A percentile compares a stretch with the other conserved stretches of the same genome.
Evolutionary conservation across 73 alveolate species (phyloP).

Genomic region (Tetrahymena elliotti): DNA sequence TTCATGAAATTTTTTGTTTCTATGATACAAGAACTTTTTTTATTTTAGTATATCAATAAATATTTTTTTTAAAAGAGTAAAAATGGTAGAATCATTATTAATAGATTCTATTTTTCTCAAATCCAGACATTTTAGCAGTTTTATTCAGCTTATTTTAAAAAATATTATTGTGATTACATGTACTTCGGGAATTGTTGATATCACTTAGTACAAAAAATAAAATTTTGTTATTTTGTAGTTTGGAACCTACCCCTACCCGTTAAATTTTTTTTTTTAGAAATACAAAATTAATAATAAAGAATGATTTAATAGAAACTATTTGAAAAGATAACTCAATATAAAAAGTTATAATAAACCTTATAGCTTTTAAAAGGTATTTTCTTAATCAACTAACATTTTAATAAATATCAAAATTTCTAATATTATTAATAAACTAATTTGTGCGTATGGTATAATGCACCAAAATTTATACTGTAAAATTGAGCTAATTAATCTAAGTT

Average conservation of each 20-base stretch:
- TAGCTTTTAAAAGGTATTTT: not conserved
- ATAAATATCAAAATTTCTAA: not conserved
- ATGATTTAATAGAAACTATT: no score
- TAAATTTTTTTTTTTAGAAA: no score
- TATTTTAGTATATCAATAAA: no score
- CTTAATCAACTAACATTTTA: not conserved
- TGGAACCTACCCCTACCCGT: not conserved
- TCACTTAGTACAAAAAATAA: not conserved
- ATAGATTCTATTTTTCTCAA: not conserved
- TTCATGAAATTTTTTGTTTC: not conserved
- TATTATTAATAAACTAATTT: no score
- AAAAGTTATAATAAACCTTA: not conserved
- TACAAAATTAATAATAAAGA: not conserved
- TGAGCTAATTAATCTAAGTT: not conserved
- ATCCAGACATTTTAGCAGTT: no score
- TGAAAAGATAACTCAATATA: no score
- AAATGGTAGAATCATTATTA: not conserved
- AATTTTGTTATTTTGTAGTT: no score
- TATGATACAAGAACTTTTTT: no score
- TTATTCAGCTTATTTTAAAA: no score
- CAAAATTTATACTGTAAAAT: not conserved
- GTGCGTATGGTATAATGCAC: not conserved
- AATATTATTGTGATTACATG: not conserved
- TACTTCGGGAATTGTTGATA: not conserved
- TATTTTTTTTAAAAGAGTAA: no score